Percentiles rank a stretch among this genome's conserved stretches.
These are phyloP conservation scores for Yamadazyma olivae DNA, from an alignment of 805 yeast genomes.

Conservation along the genomic window DNA sequence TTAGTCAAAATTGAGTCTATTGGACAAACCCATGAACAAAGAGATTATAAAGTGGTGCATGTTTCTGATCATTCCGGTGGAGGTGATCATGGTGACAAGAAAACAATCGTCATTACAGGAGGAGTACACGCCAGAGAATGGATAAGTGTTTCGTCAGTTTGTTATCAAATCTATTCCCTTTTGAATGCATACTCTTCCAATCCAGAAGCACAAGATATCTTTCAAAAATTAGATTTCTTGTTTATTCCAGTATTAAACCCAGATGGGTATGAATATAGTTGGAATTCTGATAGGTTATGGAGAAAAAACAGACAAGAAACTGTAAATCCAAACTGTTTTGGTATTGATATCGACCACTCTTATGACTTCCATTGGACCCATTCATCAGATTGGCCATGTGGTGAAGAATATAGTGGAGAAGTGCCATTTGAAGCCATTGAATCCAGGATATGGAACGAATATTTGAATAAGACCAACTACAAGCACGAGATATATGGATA, in stretches of 20 bases:
- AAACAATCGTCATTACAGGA: constrained; percentile 73
- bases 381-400: constrained; percentile 67
- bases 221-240: constrained; percentile 64
- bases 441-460: constrained; percentile 36
- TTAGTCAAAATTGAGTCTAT: constrained; percentile 60
- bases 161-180: constrained; percentile 47
- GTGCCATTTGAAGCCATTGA: constrained; percentile 55
- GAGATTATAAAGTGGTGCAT: constrained; percentile 66
- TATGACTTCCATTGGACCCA: constrained; percentile 71
- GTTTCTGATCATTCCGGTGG: constrained; percentile 47
- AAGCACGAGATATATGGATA: constrained; percentile 70
- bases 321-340: constrained; percentile 58
- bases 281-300: constrained; percentile 84
- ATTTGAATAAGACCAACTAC: constrained; percentile 40
- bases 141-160: constrained; percentile 70
- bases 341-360: constrained; percentile 85
- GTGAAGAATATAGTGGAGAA: constrained; percentile 81
- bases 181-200: constrained; percentile 26
- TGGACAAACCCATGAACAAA: constrained; percentile 75
- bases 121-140: constrained; percentile 92
- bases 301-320: constrained; percentile 83
- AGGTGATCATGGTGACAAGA: constrained; percentile 35
- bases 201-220: constrained; percentile 31
- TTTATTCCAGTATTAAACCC: constrained; percentile 86
- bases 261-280: constrained; percentile 84